A percentile compares a stretch with the other conserved stretches of the same genome.
phyloP scores from a whole-genome alignment of 2,329 filamentous ascomycete species.

The Cladosporium sp. region DNA sequence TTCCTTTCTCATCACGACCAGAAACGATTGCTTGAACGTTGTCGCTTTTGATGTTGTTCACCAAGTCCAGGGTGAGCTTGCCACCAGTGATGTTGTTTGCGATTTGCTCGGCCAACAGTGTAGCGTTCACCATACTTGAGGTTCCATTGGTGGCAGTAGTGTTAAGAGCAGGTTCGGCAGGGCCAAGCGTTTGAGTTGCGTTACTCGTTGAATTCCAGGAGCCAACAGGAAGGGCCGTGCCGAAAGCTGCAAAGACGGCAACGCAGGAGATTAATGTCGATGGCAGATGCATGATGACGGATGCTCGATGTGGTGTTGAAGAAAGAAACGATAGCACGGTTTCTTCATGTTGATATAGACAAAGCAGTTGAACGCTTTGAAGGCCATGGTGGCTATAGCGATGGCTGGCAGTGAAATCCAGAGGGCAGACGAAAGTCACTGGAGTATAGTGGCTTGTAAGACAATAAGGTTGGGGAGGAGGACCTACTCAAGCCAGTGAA shows the following conservation, averaged over 20 bases:
- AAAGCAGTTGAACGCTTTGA: background rate
- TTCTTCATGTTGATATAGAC: constrained; percentile 11
- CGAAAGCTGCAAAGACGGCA: background rate
- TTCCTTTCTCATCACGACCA: constrained; percentile 36
- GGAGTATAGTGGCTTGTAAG: background rate
- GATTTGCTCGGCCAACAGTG: background rate
- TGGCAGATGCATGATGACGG: constrained; percentile 4
- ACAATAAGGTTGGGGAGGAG: constrained; percentile 9
- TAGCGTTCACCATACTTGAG: background rate
- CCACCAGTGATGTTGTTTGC: constrained; percentile 9
- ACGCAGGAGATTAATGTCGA: constrained; percentile 1
- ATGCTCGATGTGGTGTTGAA: constrained; percentile 1
- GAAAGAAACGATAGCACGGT: background rate
- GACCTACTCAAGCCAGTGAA: background rate
- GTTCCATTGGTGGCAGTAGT: background rate
- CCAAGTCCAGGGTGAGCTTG: constrained; percentile 22
- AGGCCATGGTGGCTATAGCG: background rate
- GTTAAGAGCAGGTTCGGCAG: background rate
- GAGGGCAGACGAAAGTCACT: background rate
- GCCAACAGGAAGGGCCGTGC: constrained; percentile 1
- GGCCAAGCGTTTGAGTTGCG: background rate
- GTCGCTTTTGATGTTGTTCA: constrained; percentile 38
- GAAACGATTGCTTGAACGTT: constrained; percentile 41
- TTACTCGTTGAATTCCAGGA: constrained; percentile 1
- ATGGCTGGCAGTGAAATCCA: constrained; percentile 6